A percentile compares a stretch with the other conserved stretches of the same genome.
Evolutionary conservation across 192 early-diverging fungal genomes (phyloP).

Genomic region (Backusella morwellensis): DNA sequence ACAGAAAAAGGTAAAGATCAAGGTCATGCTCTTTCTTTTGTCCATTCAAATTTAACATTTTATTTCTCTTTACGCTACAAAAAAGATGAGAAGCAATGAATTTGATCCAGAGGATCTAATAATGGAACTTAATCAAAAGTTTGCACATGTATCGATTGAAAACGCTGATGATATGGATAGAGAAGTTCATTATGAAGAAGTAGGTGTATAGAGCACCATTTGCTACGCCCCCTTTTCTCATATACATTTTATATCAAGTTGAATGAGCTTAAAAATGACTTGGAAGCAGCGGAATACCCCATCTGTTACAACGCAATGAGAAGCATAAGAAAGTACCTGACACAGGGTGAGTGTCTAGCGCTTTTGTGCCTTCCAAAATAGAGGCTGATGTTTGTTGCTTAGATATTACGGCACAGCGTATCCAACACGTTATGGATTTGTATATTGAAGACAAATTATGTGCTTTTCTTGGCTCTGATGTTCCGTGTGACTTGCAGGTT

Average conservation of each 20-base stretch:
- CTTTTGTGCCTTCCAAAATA: too few species aligned
- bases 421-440: conserved; percentile 13
- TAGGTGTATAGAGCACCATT: background rate
- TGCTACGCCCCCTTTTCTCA: too few species aligned
- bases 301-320: conserved; percentile 1
- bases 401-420: conserved; percentile 16
- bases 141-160: conserved; percentile 24
- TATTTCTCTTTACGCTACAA: background rate
- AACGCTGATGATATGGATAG: conserved; percentile 6
- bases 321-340: conserved; percentile 11
- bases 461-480: background rate
- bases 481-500: conserved; percentile 14
- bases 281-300: background rate
- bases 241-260: background rate
- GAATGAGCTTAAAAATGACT: background rate
- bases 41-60: background rate
- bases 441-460: conserved; percentile 11
- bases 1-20: background rate
- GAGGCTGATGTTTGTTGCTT: background rate
- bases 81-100: conserved; percentile 12
- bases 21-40: background rate
- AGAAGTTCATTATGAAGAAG: background rate
- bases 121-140: conserved; percentile 21
- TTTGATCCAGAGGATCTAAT: conserved; percentile 22
- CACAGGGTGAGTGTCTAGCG: background rate